Evolutionary conservation across 2,329 filamentous ascomycete genomes (phyloP), one percentile per base, ranked within the genome.

Genomic region (Sordariomycetes sp.): DNA sequence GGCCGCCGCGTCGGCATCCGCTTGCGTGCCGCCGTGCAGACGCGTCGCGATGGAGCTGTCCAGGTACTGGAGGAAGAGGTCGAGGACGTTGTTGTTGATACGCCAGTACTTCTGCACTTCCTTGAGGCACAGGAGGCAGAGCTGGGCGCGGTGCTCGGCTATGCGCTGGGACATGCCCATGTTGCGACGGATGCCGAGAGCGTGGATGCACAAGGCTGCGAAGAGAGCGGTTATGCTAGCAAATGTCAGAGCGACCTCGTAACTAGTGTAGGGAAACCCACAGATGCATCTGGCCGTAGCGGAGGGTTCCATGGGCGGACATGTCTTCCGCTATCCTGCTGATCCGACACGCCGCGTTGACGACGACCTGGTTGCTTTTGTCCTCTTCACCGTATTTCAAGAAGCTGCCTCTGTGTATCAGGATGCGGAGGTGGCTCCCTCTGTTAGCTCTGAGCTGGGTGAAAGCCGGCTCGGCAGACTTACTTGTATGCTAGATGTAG

Each of bases 81-180:
- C 56, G 6, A 61, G 47, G 1, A 59, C 45, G 21, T 55, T 57
- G 40, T 57, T 59, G 45, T 61, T 61, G 38, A 59, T 57, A 14
- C 53, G 45, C 57, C 56, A 60, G 41, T 58, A 59, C n/a, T 58
- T 57, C 18, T 59, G 54, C 1, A 60, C 48, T 39, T 59, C 57
- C 26, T 58, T 51, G 2, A 61, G 46, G 4, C 55, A 55, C 3
- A 60, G 42, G 3, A 59, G 53, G 24, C 55, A 60, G 39, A 58
- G 51, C 21, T 58, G 55, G 2, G 57, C 57, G 14, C 56, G 47
- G 37, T 59, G 53, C 33, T 58, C 54, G 18, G 57, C 55, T 8
- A 60, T 52, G 3, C 54, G 43, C 17, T 53, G 47, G 6, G 51
- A 43, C 10, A 59, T 49, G 17, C 53, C 55, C 7, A 42, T 46